Base-by-base conservation (phyloP, 2,329 filamentous ascomycete species). In the Curvularia spicifera region DNA sequence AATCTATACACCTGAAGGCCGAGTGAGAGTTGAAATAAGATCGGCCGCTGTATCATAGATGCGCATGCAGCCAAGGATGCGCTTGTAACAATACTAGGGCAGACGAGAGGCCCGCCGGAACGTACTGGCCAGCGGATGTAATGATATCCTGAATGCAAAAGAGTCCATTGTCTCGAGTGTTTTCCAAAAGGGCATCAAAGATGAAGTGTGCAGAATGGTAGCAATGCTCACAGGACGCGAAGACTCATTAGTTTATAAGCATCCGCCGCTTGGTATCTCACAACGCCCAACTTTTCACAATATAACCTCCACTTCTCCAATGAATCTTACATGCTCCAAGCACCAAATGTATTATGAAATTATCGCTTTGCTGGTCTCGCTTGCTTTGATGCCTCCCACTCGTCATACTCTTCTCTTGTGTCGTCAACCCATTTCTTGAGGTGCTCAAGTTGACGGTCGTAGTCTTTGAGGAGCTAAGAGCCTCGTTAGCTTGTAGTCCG, bases 371-470 rank as follows among this genome's bases (percentile, higher is more conserved):
- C 60, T 7, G 70, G 63, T 51, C 64, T 65, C 28, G 67, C 56
- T 31, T 70, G 69, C 64, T 71, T 70, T 9, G 68, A 56, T 35
- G 67, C 67, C 61, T 87, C 80, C 75, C 84, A 85, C 60, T 84
- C 83, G 29, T 82, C 80, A 57, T 84, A 87, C 60, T 89, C 86
- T 65, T 83, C 83, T 71, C 82, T 82, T 53, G 87, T 81, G 26
- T 84, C 79, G 44, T 80, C 81, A 57, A 89, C 71, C 77, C 88
- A 86, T 71, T 88, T 89, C 77, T 88, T 90, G 62, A 96, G 81
- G 73, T 93, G 89, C 64, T 82, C 77, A 33, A 95, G 82, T 79
- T 94, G 91, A 74, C 88, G 90, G 74, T 93, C 89, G 75, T 93
- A 94, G 71, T 93, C 90, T 69, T 90, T 88, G 68, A 94, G 78